These are phyloP conservation scores for Phytopythium kandeliae DNA, from an alignment of 352 stramenopile genomes.

Conservation along the genomic window DNA sequence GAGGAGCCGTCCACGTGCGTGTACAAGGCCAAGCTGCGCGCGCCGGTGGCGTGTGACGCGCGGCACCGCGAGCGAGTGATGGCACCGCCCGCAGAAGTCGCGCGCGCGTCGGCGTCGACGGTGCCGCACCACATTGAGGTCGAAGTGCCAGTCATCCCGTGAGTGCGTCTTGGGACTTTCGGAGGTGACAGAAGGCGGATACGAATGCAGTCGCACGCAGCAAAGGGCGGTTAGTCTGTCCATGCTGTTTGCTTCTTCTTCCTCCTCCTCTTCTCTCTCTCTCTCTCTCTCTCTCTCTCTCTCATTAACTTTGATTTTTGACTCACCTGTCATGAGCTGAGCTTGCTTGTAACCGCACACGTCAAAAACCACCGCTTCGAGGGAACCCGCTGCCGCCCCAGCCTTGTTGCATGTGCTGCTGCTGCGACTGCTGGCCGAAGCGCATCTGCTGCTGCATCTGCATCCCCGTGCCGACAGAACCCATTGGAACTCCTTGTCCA, in stretches of 20 bases:
- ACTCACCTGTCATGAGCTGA: not conserved
- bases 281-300: no score
- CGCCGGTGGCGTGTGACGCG: slow-evolving; percentile 62
- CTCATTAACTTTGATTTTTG: no score
- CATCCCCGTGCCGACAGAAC: no score
- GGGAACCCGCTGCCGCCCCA: not conserved
- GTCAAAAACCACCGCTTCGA: not conserved
- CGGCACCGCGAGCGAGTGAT: slow-evolving; percentile 29
- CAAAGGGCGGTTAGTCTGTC: no score
- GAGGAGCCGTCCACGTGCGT: slow-evolving; percentile 85
- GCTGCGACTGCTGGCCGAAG: not conserved
- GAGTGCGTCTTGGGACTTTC: no score
- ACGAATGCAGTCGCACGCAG: no score
- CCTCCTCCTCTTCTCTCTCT: no score
- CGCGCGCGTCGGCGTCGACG: slow-evolving; percentile 10
- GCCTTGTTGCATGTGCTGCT: slow-evolving; percentile 1
- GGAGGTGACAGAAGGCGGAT: no score
- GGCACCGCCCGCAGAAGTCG: slow-evolving; percentile 15
- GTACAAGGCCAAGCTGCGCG: slow-evolving; percentile 78
- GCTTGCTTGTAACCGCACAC: not conserved
- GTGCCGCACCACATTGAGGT: slow-evolving; percentile 60
- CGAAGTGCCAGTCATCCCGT: slow-evolving; percentile 28
- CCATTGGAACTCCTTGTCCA: not conserved
- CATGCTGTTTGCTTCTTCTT: no score
- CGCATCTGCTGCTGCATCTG: slow-evolving; percentile 4